Evolutionary conservation across 2,329 filamentous ascomycete genomes (phyloP).

Genomic region (Xylariaceae sp.): DNA sequence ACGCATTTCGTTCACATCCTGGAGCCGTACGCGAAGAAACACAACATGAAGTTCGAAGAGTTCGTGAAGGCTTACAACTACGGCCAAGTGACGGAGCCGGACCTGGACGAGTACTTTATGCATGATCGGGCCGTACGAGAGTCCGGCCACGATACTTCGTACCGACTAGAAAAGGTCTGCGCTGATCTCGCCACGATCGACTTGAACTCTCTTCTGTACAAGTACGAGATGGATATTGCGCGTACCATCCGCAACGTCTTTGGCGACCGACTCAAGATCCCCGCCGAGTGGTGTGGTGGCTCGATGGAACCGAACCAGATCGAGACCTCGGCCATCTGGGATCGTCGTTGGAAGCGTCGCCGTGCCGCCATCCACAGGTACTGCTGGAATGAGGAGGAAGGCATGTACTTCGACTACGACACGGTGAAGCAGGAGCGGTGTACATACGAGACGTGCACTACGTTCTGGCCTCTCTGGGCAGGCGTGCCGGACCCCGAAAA

Average conservation of each 20-base stretch:
- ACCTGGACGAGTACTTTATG: conserved; percentile 90
- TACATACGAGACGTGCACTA: conserved; percentile 85
- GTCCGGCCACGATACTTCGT: conserved; percentile 93
- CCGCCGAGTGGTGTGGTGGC: conserved; percentile 71
- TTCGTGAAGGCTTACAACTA: conserved; percentile 88
- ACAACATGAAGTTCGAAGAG: conserved; percentile 73
- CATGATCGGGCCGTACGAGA: conserved; percentile 95
- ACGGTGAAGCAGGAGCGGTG: conserved; percentile 75
- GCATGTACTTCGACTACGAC: conserved; percentile 98
- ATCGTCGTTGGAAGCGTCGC: conserved; percentile 77
- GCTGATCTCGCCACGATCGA: conserved; percentile 91
- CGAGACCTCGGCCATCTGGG: conserved; percentile 84
- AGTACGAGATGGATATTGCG: conserved; percentile 93
- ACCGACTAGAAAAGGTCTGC: conserved; percentile 82
- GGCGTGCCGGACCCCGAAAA: conserved; percentile 80
- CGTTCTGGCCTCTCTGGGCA: conserved; percentile 97
- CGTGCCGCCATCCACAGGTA: conserved; percentile 87
- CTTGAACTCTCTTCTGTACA: conserved; percentile 90
- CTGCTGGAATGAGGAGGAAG: conserved; percentile 84
- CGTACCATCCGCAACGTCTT: conserved; percentile 80
- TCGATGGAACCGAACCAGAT: conserved; percentile 61
- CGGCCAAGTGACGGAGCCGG: conserved; percentile 70
- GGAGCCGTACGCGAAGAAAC: conserved; percentile 75
- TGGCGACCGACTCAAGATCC: conserved; percentile 74
- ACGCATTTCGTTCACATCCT: conserved; percentile 81